Conservation (phyloP, 495 filamentous ascomycete species). For the Extremus antarcticus region DNA sequence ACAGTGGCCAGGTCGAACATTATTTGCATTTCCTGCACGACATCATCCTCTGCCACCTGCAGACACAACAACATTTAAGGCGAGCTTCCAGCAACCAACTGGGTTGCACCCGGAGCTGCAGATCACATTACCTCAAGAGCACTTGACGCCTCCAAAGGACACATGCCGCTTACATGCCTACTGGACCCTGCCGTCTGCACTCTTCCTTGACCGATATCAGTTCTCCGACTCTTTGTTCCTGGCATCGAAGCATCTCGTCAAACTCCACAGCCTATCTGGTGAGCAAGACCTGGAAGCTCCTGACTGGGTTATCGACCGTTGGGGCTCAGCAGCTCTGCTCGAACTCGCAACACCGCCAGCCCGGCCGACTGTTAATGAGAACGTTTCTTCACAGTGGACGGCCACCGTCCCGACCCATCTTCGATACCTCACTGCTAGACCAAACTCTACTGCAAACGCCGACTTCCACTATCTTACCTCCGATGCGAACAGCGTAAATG, state of each 20-base stretch:
- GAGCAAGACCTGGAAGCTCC: constrained; percentile 91
- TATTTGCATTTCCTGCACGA: constrained; percentile 84
- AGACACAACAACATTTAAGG: constrained; percentile 36
- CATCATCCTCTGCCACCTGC: constrained; percentile 53
- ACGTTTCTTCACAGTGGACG: constrained; percentile 41
- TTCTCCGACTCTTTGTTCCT: constrained; percentile 64
- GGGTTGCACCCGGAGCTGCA: constrained; percentile 81
- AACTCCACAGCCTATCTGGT: constrained; percentile 56
- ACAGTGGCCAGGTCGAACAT: constrained; percentile 45
- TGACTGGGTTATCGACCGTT: constrained; percentile 61
- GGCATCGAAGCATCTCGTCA: constrained; percentile 59
- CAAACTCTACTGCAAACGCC: no score
- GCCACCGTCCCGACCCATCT: constrained; percentile 77
- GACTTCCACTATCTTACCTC: constrained; percentile 63
- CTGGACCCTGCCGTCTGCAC: constrained; percentile 68
- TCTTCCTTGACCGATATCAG: constrained; percentile 86
- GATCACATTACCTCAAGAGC: constrained; percentile 21
- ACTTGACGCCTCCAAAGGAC: constrained; percentile 29
- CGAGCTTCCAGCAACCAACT: constrained; percentile 53
- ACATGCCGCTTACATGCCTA: constrained; percentile 69
- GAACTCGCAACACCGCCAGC: constrained; percentile 47
- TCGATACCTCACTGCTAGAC: no score
- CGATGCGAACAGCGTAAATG: constrained; percentile 18
- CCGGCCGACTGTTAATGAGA: constrained; percentile 11
- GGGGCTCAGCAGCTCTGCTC: constrained; percentile 73